Conservation (phyloP, 371 early-diverging fungal genomes). For the Rhizopus delemar region DNA sequence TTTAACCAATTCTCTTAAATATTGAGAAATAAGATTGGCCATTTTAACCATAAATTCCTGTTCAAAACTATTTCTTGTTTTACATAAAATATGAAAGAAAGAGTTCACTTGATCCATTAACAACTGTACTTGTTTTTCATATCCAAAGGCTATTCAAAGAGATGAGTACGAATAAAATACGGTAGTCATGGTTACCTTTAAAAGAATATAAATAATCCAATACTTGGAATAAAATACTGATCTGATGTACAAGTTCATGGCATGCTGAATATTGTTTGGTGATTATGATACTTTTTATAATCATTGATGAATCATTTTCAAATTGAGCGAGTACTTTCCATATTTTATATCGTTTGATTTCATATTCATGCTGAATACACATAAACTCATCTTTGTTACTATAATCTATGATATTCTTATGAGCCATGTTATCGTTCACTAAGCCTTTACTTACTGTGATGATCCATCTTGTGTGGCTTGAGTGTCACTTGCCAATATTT, state of each 20-base stretch:
- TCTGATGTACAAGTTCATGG: slow-evolving; percentile 77
- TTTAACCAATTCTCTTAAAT: slow-evolving; percentile 20
- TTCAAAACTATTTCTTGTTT: slow-evolving; percentile 7
- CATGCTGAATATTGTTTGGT: slow-evolving; percentile 81
- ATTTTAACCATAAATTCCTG: slow-evolving; percentile 5
- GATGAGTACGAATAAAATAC: background rate
- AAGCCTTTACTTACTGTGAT: background rate
- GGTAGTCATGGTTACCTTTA: too few species aligned
- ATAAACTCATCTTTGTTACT: slow-evolving; percentile 13
- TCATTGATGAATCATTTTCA: slow-evolving; percentile 88
- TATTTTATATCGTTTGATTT: slow-evolving; percentile 76
- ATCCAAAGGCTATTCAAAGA: slow-evolving; percentile 25
- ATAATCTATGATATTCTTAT: background rate
- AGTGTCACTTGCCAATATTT: slow-evolving; percentile 78
- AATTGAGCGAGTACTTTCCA: slow-evolving; percentile 83
- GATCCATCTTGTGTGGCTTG: slow-evolving; percentile 7
- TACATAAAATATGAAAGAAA: slow-evolving; percentile 16
- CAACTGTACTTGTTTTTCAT: slow-evolving; percentile 10
- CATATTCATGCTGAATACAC: slow-evolving; percentile 32
- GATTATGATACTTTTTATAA: slow-evolving; percentile 85
- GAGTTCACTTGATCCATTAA: slow-evolving; percentile 11
- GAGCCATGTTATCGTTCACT: background rate
- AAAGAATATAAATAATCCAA: slow-evolving; percentile 63
- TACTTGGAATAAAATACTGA: slow-evolving; percentile 82
- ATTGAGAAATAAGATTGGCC: slow-evolving; percentile 6